Base-by-base conservation (phyloP, 768 basidiomycete species). In the Favolaschia claudopus region DNA sequence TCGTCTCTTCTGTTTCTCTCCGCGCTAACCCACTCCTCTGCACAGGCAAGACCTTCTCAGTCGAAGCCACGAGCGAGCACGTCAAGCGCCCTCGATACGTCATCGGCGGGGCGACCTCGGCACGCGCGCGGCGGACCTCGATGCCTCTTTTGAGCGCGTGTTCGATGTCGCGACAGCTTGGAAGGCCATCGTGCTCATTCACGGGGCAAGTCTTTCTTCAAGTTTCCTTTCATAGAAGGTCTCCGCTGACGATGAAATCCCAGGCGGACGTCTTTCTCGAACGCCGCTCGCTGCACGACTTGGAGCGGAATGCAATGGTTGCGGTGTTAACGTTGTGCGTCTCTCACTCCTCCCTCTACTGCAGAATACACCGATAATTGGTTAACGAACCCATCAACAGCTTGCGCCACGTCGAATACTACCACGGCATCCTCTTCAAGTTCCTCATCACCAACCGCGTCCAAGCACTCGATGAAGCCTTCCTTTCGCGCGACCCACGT, bases 231-330 rank as follows among this genome's bases (percentile, higher is more conserved):
- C n/a, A n/a, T n/a, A 5, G 19, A n/a, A 37, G 36, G 19, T 22
- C n/a, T 20, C 37, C 37, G n/a, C 38, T 59, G 36, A 74, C 46
- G 14, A 22, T 15, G 28, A 19, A 20, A 54, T 37, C n/a, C 4
- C 24, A 79, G 74, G 86, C 87, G 5, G 88, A 91, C 70, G 87
- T 91, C 5, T 91, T 89, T 81, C 78, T 91, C 28, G 88, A 89
- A 65, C 83, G 85, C 68, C 83, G 88, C 7, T 85, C 85, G 4
- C 73, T 88, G 34, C 84, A 87, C 52, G 84, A 89, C 66, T 68
- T 89, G 13, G 79, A 86, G 65, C 79, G 88, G 12, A 91, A 89
- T 63, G 88, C 88, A 1, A 87, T 89, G 82, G 87, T 91, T 7
- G 87, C 87, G 4, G 87, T 89, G 12, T n/a, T n/a, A n/a, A n/a